Base-by-base conservation (phyloP, 805 yeast genomes). In the Candida maesae region DNA sequence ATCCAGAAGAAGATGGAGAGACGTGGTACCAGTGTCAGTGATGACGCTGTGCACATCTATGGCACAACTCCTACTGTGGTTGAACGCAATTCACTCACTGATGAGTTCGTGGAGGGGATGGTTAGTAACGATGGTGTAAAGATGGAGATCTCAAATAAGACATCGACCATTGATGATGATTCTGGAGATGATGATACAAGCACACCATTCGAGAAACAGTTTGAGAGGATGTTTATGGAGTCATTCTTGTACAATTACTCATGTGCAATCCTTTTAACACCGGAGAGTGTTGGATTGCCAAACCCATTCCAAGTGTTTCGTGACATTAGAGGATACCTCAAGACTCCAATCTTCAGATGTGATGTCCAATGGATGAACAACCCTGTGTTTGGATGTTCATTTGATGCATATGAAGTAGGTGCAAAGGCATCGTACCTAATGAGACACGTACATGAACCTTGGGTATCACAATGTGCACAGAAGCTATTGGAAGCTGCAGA, bases 221-320 rank as follows among this genome's bases (percentile, higher is more conserved):
- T 51, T 32, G 55, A 53, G 26, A 53, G 70, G 34, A 67, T 69
- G 50, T 59, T 69, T 34, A 41, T 68, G 17, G 78, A 73, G 38
- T 69, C 74, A 28, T 72, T 69, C 44, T 50, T 71, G 4, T 68
- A 66, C 53, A 69, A 66, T 42, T 71, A 66, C 44, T 58, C 71
- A 7, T 59, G 66, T 8, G 57, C 65, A 4, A 46, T 73, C 5
- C 59, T 70, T 23, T 60, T 65, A 33, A 60, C 73, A 14, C 53
- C 63, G 3, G 53, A 50, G 15, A 43, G 53, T 6, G 60, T 63
- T 11, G 52, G 55, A 1, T 39, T 71, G 10, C 74, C 76, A 1
- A 61, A 68, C 18, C 78, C 79, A 4, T 71, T 64, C 48, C 55
- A 53, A 4, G 56, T 70, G 19, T 72, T 64, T 44, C 50, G 49